Base-by-base conservation (phyloP, 1,284 basidiomycete species). In the Sporisorium scitamineum region DNA sequence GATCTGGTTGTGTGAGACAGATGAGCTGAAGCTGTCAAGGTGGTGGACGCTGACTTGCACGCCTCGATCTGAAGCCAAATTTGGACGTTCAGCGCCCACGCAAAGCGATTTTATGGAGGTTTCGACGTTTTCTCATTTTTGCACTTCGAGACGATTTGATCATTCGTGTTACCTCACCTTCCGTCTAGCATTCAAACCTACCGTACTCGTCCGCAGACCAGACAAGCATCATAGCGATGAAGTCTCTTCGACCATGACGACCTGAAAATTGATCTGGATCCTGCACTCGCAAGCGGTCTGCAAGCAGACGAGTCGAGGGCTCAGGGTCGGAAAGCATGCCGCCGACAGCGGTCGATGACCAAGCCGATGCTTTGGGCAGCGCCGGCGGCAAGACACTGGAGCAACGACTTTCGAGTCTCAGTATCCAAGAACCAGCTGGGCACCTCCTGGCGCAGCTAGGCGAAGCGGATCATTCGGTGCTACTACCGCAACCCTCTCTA, bases 401-500 rank as follows among this genome's bases (percentile, higher is more conserved):
- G 7, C 51, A 45, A 13, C 62, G 56, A 13, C 55, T 71, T 1
- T 61, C 63, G 1, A 27, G 51, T 13, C 39, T 66, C 13, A 55
- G 54, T 9, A 58, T 71, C 20, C 69, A 71, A 41, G 62, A 61
- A 16, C 62, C 69, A 9, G 69, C 63, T 22, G 69, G 69, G 4
- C 48, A 61, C n/a, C 50, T 71, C 0, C 37, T 71, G 11, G 58
- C 60, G 10, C 69, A 61, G 37, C 52, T 71, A 13, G 63, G 52
- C 18, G 55, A 71, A 18, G 51, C 47, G 2, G 62, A 58, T 47
- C 22, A 44, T 16, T 61, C 54, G 39, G 48, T 60, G 10, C 13
- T 62, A n/a, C 61, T 75, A 24, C 59, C 66, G 6, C 70, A 70
- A 39, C 81, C 80, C 5, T 29, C 52, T 1, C 58, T 84, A 22